Evolutionary conservation across 2,329 filamentous ascomycete genomes (phyloP), one percentile per base, ranked within the genome.

Genomic region (Verticillium isaacii): DNA sequence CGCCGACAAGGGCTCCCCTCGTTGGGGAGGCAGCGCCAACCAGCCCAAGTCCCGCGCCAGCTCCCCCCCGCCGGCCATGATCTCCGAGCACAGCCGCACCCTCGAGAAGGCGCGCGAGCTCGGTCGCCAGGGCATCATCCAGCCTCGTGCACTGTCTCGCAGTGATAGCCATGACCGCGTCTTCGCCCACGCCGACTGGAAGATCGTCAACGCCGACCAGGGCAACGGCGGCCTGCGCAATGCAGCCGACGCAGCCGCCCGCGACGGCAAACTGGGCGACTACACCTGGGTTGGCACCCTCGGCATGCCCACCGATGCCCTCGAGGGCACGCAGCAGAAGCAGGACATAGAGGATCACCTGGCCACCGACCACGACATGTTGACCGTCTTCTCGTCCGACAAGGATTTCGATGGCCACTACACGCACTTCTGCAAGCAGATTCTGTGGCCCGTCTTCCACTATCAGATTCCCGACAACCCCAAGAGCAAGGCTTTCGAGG

Each of bases 381-480:
- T 96, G 66, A 87, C 90, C 2, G 93, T 97, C 37, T 96, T 90
- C 73, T 90, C 91, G 74, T 90, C 87, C 64, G 94, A 98, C 77
- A 92, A 90, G 72, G 93, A 98, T 75, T 93, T 97, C 72, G 90
- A 97, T 70, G 93, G 93, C 1, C 93, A 97, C 76, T 98, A 98
- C 72, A 87, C 89, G 14, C 93, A 97, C 76, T 98, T 95, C 73
- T 97, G 93, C 87, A 98, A 98, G 79, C 92, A 94, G 71, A 97
- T 98, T 61, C 82, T 98, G 7, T 98, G 94, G 94, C 94, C 94
- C 1, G 93, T 97, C 63, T 96, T 98, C 75, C 93, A 98, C 77
- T 98, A 98, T 74, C 93, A 97, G 75, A 96, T 98, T 63, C 95
- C 94, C 0, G 95, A 98, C 73, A 96, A 96, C 72, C 94, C 94